Conservation (phyloP, 495 filamentous ascomycete species). For the Alectoria sarmentosa region DNA sequence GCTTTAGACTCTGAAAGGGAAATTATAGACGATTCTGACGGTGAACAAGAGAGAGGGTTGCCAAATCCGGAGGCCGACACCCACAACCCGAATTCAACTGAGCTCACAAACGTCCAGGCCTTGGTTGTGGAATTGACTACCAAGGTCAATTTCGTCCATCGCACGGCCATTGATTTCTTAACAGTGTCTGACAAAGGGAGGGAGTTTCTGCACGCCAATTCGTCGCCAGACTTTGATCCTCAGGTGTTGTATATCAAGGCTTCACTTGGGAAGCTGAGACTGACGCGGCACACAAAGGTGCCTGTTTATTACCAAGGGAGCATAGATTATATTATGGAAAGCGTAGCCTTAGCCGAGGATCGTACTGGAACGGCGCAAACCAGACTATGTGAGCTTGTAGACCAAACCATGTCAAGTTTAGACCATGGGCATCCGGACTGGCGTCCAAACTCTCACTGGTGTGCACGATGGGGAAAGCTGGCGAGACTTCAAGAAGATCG, state of each 20-base stretch:
- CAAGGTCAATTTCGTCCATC: constrained; percentile 6
- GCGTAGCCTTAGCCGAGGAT: not conserved
- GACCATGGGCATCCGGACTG: not conserved
- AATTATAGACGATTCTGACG: not conserved
- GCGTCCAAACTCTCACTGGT: not conserved
- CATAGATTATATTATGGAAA: not conserved
- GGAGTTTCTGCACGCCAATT: not conserved
- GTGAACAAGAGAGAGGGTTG: not conserved
- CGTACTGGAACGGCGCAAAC: not conserved
- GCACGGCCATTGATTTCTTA: constrained; percentile 8
- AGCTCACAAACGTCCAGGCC: not conserved
- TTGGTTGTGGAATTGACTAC: not conserved
- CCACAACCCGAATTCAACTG: not conserved
- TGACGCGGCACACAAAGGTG: not conserved
- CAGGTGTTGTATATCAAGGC: not conserved
- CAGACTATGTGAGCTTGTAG: not conserved
- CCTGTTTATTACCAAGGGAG: not conserved
- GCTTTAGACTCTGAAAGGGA: not conserved
- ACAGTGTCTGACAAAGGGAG: not conserved
- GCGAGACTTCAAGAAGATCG: no score
- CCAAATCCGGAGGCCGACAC: not conserved
- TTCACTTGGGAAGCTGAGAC: not conserved
- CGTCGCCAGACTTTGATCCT: not conserved
- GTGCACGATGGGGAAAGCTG: not conserved
- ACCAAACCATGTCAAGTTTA: not conserved